Evolutionary conservation across 805 yeast genomes (phyloP).

Genomic region (Tanozyma kutaoensis): DNA sequence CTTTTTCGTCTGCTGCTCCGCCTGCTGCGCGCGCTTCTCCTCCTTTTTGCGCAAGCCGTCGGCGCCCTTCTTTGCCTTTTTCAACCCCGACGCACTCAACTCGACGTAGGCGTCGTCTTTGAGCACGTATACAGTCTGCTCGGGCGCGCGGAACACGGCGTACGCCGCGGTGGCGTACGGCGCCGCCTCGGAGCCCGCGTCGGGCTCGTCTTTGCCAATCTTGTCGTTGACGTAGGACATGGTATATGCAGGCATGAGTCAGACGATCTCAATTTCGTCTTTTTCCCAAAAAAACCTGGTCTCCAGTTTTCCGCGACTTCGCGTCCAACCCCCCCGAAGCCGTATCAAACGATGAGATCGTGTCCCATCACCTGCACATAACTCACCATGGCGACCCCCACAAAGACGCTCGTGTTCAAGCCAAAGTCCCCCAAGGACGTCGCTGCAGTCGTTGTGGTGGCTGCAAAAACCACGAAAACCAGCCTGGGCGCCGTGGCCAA

Average conservation of each 20-base stretch:
- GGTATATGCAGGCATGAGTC: too few species aligned
- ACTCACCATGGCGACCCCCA: too few species aligned
- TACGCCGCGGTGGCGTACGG: conserved; percentile 81
- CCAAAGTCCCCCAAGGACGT: conserved; percentile 84
- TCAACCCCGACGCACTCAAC: conserved; percentile 81
- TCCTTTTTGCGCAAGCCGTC: conserved; percentile 79
- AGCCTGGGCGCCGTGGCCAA: conserved; percentile 54
- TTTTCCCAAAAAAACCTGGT: too few species aligned
- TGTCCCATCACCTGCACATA: too few species aligned
- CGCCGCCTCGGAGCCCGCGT: conserved; percentile 45
- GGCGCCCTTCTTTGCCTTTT: conserved; percentile 93
- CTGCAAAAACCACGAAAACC: conserved; percentile 56
- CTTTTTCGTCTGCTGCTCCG: conserved; percentile 47
- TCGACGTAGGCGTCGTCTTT: conserved; percentile 56
- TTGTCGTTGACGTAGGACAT: conserved; percentile 60
- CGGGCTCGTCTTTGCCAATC: conserved; percentile 50
- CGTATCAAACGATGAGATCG: too few species aligned
- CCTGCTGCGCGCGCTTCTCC: conserved; percentile 49
- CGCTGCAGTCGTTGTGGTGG: conserved; percentile 63
- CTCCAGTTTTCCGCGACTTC: too few species aligned
- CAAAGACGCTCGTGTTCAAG: conserved; percentile 76
- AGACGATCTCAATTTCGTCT: too few species aligned
- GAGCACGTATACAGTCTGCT: conserved; percentile 45
- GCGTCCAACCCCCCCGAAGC: too few species aligned
- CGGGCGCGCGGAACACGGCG: conserved; percentile 46